phyloP scores from a whole-genome alignment of 1,284 basidiomycete genomes.

The Papiliotrema flavescens region DNA sequence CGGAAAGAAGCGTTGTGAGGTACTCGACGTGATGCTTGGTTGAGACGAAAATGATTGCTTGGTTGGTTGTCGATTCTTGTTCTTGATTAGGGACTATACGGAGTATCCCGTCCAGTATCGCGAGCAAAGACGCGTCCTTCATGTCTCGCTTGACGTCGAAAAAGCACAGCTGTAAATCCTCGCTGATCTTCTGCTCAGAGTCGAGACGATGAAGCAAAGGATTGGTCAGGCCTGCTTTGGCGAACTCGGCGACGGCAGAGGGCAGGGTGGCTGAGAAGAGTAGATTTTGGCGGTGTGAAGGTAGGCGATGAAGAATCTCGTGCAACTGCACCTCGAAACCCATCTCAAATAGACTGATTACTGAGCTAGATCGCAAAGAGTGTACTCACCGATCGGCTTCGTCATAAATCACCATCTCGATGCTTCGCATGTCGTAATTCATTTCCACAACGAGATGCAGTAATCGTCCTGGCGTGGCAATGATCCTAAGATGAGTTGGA shows the following conservation, averaged over 20 bases:
- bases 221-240: conserved; percentile 89
- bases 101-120: conserved; percentile 82
- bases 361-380: conserved; percentile 2
- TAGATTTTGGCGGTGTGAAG: conserved; percentile 80
- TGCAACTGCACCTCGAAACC: conserved; percentile 89
- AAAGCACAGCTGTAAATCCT: conserved; percentile 90
- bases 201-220: conserved; percentile 94
- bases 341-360: conserved; percentile 82
- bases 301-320: conserved; percentile 86
- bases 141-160: conserved; percentile 89
- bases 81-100: conserved; percentile 59
- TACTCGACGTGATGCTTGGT: conserved; percentile 99
- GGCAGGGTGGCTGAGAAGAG: conserved; percentile 96
- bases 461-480: conserved; percentile 94
- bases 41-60: conserved; percentile 91
- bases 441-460: conserved; percentile 96
- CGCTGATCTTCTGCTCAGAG: conserved; percentile 90
- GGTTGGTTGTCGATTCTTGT: conserved; percentile 47
- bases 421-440: conserved; percentile 84
- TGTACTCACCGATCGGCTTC: conserved; percentile 73
- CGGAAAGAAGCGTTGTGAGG: conserved; percentile 69
- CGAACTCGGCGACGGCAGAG: conserved; percentile 93
- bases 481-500: conserved; percentile 60
- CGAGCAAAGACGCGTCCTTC: conserved; percentile 87
- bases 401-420: conserved; percentile 93